These are phyloP conservation scores for Dipodascus geniculatus DNA, from an alignment of 805 yeast genomes.

Conservation along the genomic window DNA sequence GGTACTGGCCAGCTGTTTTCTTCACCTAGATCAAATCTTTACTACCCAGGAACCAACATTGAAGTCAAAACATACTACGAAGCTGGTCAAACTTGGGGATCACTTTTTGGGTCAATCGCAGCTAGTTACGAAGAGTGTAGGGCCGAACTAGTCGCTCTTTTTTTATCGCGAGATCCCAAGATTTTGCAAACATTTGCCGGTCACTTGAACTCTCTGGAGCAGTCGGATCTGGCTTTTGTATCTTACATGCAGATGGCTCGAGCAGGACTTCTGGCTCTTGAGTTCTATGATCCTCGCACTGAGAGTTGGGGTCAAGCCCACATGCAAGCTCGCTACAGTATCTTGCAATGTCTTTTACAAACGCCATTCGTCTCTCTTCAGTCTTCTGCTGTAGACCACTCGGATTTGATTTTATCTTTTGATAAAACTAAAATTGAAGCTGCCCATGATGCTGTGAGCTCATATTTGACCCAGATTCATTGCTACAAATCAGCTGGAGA, in stretches of 20 bases:
- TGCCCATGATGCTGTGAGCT: constrained; percentile 65
- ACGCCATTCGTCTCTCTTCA: constrained; percentile 51
- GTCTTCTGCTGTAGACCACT: constrained; percentile 34
- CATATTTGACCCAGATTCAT: constrained; percentile 61
- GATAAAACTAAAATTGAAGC: constrained; percentile 53
- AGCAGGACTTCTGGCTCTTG: constrained; percentile 75
- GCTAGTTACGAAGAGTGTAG: constrained; percentile 90
- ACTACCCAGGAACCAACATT: constrained; percentile 47
- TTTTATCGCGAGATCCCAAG: constrained; percentile 54
- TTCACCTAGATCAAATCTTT: constrained; percentile 47
- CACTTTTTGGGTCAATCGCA: constrained; percentile 67
- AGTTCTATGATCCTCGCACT: constrained; percentile 75
- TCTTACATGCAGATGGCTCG: constrained; percentile 80
- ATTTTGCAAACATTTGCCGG: constrained; percentile 67
- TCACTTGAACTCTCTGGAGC: constrained; percentile 31
- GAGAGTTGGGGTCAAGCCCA: constrained; percentile 91
- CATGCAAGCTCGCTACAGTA: constrained; percentile 85
- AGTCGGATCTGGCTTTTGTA: constrained; percentile 50
- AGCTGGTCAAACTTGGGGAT: constrained; percentile 84
- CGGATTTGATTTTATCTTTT: constrained; percentile 49
- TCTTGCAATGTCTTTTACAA: constrained; percentile 59
- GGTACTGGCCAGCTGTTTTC: constrained; percentile 76
- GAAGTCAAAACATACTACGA: constrained; percentile 61
- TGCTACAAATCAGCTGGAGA: constrained; percentile 72
- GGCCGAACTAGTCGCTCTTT: constrained; percentile 84